Percentiles rank a stretch among this genome's conserved stretches.
phyloP scores from a whole-genome alignment of 305 asterid genomes.

The Andrographis paniculata region DNA sequence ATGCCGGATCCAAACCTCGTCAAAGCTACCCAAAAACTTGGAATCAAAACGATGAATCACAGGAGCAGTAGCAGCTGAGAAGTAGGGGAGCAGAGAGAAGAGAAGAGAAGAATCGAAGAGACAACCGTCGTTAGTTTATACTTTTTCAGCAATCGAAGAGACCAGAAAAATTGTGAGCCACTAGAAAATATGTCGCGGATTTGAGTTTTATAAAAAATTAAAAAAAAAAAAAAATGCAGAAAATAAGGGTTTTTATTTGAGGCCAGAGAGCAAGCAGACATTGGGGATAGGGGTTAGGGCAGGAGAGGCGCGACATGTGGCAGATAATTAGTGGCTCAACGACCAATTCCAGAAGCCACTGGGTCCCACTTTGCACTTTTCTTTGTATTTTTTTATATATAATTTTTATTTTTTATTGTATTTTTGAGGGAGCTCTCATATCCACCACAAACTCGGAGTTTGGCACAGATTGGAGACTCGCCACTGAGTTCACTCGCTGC shows the following conservation, averaged over 20 bases:
- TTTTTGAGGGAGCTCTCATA: slow-evolving; percentile 16
- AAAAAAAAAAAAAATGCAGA: slow-evolving; percentile 16
- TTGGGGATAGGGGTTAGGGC: slow-evolving; percentile 15
- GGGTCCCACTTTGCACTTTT: slow-evolving; percentile 57
- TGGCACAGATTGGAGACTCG: not conserved
- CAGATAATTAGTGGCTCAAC: slow-evolving; percentile 30
- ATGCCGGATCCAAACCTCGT: too few relatives aligned
- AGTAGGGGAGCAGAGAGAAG: slow-evolving; percentile 11
- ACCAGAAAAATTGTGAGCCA: slow-evolving; percentile 59
- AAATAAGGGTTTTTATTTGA: slow-evolving; percentile 37
- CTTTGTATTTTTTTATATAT: too few relatives aligned
- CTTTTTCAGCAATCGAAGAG: slow-evolving; percentile 10
- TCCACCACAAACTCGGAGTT: slow-evolving; percentile 39
- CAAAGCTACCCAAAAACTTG: too few relatives aligned
- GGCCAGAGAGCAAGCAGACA: slow-evolving; percentile 37
- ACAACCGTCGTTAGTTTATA: slow-evolving; percentile 14
- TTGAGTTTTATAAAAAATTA: too few relatives aligned
- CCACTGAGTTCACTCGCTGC: not conserved
- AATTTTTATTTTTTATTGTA: slow-evolving; percentile 18
- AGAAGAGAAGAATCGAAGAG: slow-evolving; percentile 10
- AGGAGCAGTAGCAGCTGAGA: not conserved
- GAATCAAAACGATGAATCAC: too few relatives aligned
- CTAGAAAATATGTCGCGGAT: slow-evolving; percentile 29
- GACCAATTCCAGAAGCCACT: slow-evolving; percentile 21
- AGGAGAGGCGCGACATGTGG: slow-evolving; percentile 39